A percentile compares a stretch with the other conserved stretches of the same genome.
Conservation (phyloP, 148 eudicot species). For the Pharnaceum exiguum region DNA sequence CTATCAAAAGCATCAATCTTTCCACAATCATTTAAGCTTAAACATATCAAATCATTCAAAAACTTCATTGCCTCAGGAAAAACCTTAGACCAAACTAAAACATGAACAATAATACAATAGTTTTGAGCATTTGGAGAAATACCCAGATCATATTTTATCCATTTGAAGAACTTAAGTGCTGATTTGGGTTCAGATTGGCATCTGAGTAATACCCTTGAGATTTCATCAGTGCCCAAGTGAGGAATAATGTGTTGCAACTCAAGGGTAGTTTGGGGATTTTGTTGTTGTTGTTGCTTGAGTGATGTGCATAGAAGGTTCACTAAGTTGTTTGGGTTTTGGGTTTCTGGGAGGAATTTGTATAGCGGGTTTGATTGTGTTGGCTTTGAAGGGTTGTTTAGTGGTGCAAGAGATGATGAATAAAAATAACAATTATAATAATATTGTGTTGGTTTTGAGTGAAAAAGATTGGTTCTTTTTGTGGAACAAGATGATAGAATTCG, state of each 20-base stretch:
- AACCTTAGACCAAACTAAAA: slow-evolving; percentile 56
- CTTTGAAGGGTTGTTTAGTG: slow-evolving; percentile 16
- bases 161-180: slow-evolving; percentile 70
- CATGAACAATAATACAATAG: slow-evolving; percentile 63
- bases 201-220: slow-evolving; percentile 72
- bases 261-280: slow-evolving; percentile 14
- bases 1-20: slow-evolving; percentile 35
- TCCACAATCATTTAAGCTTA: slow-evolving; percentile 20
- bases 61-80: slow-evolving; percentile 49
- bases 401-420: slow-evolving; percentile 34
- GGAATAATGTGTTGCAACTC: slow-evolving; percentile 43
- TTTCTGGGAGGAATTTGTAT: slow-evolving; percentile 52
- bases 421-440: background rate
- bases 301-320: slow-evolving; percentile 51
- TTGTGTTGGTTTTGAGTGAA: background rate
- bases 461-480: background rate
- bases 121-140: slow-evolving; percentile 35
- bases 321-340: slow-evolving; percentile 66
- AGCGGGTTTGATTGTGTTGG: slow-evolving; percentile 55
- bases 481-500: slow-evolving; percentile 3
- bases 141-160: slow-evolving; percentile 64
- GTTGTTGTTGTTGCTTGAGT: slow-evolving; percentile 32
- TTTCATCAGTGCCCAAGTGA: slow-evolving; percentile 49
- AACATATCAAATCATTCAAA: slow-evolving; percentile 47
- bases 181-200: slow-evolving; percentile 64